Base-by-base conservation (phyloP, 805 yeast genomes). In the Candida sithepensis region DNA sequence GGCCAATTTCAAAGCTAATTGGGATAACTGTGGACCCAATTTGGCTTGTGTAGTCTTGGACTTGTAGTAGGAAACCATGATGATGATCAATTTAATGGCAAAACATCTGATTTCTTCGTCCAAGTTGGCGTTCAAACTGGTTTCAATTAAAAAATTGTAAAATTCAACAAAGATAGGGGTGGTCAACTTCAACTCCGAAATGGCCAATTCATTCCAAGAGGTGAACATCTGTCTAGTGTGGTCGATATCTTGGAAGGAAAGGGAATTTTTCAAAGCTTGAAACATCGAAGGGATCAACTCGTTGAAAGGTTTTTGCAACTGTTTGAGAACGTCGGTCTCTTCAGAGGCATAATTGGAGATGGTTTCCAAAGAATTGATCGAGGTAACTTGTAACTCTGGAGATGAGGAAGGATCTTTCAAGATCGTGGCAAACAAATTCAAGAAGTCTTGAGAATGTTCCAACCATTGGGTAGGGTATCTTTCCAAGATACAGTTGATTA, bases 51-150 rank as follows among this genome's bases (percentile, higher is more conserved):
- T 73, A 53, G 94, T 75, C 73, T 88, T 90, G 48, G 86, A 77
- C 68, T 87, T 88, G 73, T 94, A 85, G 74, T 81, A 83, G 22
- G 88, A 76, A 38, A 86, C 84, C 50, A 86, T 84, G 44, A 92
- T 81, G 49, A 85, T 84, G 54, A 94, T 78, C 61, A 90, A 90
- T 63, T 85, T 91, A 59, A 94, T 75, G 34, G 96, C 92, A 63
- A 84, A 86, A 49, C 79, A 78, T 70, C 97, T 82, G 66, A 78
- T 77, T 60, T 91, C 97, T 57, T 85, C 89, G 55, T 88, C 96
- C 46, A 85, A 66, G 39, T 73, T 66, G 52, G 74, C 70, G 67
- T 85, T 82, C 45, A 79, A 64, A 33, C 96, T 81, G 51, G 91
- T 81, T 66, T 88, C 88, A 57, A 84, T 70, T 78, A 90, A 80